Conservation (phyloP, 2,329 filamentous ascomycete genomes). For the Helotiales sp. region DNA sequence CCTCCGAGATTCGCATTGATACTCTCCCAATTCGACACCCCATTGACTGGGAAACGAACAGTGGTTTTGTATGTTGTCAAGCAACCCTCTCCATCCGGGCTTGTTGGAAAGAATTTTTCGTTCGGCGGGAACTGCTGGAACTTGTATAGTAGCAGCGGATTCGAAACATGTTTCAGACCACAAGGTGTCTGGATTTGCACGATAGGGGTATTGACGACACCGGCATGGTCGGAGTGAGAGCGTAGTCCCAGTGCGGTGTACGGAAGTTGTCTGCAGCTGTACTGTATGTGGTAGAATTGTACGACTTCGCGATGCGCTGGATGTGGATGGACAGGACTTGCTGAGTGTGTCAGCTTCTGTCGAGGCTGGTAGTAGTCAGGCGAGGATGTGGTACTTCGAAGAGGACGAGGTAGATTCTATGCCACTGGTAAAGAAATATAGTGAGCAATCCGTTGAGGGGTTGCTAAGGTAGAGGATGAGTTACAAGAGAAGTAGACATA, state of each 20-base stretch:
- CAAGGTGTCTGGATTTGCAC: conserved; percentile 33
- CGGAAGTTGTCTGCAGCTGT: conserved; percentile 42
- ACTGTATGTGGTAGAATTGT: conserved; percentile 40
- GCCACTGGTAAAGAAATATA: conserved; percentile 44
- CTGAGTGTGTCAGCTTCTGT: conserved; percentile 20
- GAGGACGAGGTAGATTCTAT: conserved; percentile 54
- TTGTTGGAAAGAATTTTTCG: conserved; percentile 39
- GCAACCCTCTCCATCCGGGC: neutral
- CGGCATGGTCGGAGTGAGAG: conserved; percentile 44
- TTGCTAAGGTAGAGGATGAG: no score
- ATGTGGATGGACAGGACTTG: conserved; percentile 52
- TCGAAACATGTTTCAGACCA: conserved; percentile 38
- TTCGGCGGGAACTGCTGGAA: conserved; percentile 42
- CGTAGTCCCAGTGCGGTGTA: conserved; percentile 52
- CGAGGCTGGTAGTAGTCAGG: neutral
- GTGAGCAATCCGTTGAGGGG: no score
- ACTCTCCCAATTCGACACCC: neutral
- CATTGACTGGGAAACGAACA: neutral
- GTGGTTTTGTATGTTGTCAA: neutral
- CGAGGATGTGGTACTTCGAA: conserved; percentile 41
- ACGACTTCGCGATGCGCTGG: conserved; percentile 43
- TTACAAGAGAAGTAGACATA: neutral
- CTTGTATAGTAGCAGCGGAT: conserved; percentile 53
- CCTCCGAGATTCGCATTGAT: neutral
- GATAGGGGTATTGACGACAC: conserved; percentile 32